Conservation (phyloP, 116 monocot genomes). For the Cymodocea nodosa region DNA sequence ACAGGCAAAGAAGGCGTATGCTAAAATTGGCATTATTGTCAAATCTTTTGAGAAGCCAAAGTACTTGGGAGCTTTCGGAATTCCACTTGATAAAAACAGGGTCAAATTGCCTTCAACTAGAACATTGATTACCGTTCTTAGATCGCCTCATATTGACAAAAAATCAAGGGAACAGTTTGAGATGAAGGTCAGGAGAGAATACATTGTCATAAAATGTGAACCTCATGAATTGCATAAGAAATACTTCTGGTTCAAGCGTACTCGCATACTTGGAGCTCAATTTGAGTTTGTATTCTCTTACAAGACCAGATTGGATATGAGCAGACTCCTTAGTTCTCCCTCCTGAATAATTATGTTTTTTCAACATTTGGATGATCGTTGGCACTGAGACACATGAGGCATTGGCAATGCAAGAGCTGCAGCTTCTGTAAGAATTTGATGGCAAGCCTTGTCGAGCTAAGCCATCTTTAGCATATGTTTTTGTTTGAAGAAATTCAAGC, state of each 20-base stretch:
- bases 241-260: slow-evolving; percentile 21
- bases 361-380: neutral
- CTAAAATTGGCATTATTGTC: slow-evolving; percentile 13
- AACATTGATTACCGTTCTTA: slow-evolving; percentile 11
- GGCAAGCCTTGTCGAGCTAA: too few relatives aligned
- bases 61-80: slow-evolving; percentile 13
- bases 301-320: slow-evolving; percentile 20
- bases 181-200: slow-evolving; percentile 18
- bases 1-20: neutral
- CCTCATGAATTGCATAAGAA: slow-evolving; percentile 21
- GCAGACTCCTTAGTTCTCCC: slow-evolving; percentile 2
- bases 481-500: too few relatives aligned
- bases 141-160: slow-evolving; percentile 24
- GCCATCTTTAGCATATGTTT: too few relatives aligned
- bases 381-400: neutral
- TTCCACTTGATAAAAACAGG: slow-evolving; percentile 9
- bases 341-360: neutral
- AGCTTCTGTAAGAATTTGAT: neutral
- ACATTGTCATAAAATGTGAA: slow-evolving; percentile 15
- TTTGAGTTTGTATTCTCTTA: slow-evolving; percentile 19
- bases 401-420: neutral
- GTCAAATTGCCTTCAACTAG: slow-evolving; percentile 14
- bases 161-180: slow-evolving; percentile 29
- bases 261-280: slow-evolving; percentile 19
- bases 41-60: slow-evolving; percentile 18